A percentile compares a stretch with the other conserved stretches of the same genome.
Conservation (phyloP, 805 yeast genomes). For the Komagataella pastoris region DNA sequence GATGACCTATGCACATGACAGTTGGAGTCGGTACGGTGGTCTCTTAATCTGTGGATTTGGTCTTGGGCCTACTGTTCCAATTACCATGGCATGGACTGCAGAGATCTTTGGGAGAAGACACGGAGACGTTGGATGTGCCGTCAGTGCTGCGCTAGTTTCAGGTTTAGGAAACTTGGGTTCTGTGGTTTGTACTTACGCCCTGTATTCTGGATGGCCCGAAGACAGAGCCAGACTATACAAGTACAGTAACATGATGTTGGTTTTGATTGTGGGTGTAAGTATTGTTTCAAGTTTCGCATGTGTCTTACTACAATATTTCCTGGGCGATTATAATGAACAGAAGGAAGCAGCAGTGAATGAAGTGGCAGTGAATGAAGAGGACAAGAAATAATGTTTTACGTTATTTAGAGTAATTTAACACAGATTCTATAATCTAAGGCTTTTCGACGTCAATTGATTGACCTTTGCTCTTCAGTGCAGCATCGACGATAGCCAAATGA, state of each 20-base stretch:
- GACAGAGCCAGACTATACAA: constrained; percentile 48
- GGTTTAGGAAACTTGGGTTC: constrained; percentile 84
- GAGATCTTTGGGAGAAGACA: constrained; percentile 58
- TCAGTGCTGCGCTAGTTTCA: constrained; percentile 68
- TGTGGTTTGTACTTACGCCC: constrained; percentile 75
- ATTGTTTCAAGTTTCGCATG: constrained; percentile 34
- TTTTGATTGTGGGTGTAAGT: constrained; percentile 62
- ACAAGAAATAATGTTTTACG: background rate
- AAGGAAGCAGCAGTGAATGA: background rate
- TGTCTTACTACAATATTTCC: constrained; percentile 14
- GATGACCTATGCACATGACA: constrained; percentile 57
- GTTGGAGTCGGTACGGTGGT: constrained; percentile 76
- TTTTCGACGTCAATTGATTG: constrained; percentile 16
- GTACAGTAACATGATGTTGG: constrained; percentile 75
- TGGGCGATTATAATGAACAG: constrained; percentile 17
- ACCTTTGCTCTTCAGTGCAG: constrained; percentile 60
- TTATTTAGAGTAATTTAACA: background rate
- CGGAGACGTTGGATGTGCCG: constrained; percentile 81
- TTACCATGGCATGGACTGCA: constrained; percentile 72
- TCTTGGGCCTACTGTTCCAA: constrained; percentile 84
- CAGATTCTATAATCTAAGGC: constrained; percentile 5
- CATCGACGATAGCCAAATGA: constrained; percentile 84
- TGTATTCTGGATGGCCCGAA: constrained; percentile 79
- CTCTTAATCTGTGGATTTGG: constrained; percentile 76
- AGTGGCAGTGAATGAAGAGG: background rate